phyloP scores from a whole-genome alignment of 441 rosid species.

The Erodium trifolium region DNA sequence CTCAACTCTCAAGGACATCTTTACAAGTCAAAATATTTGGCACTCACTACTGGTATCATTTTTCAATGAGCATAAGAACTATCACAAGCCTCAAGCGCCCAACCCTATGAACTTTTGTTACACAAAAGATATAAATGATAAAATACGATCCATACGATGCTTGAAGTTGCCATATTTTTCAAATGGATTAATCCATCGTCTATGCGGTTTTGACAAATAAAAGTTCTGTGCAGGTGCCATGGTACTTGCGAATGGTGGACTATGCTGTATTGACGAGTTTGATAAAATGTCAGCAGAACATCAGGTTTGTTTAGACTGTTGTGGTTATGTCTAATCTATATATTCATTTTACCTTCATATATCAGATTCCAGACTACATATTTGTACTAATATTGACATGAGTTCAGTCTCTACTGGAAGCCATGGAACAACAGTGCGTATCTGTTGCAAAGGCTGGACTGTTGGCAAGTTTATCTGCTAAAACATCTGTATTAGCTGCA shows the following conservation, averaged over 20 bases:
- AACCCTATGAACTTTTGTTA: neutral
- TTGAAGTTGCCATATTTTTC: neutral
- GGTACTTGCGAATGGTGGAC: constrained; percentile 97
- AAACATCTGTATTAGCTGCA: constrained; percentile 95
- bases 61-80: constrained; percentile 1
- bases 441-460: constrained; percentile 99
- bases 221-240: constrained; percentile 68
- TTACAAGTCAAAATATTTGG: constrained; percentile 5
- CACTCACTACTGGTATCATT: neutral
- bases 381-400: constrained; percentile 22
- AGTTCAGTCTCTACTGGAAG: constrained; percentile 87
- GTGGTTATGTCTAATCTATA: neutral
- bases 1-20: neutral
- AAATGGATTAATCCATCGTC: neutral
- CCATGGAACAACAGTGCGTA: constrained; percentile 99
- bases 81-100: neutral
- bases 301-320: constrained; percentile 45
- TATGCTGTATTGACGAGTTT: constrained; percentile 96
- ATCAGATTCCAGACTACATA: constrained; percentile 9
- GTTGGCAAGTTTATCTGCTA: constrained; percentile 92
- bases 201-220: neutral
- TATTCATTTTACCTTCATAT: constrained; percentile 19
- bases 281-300: constrained; percentile 98
- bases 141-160: neutral
- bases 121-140: neutral